phyloP scores from a whole-genome alignment of 2,329 filamentous ascomycete species.

The Pseudonectria foliicola region DNA sequence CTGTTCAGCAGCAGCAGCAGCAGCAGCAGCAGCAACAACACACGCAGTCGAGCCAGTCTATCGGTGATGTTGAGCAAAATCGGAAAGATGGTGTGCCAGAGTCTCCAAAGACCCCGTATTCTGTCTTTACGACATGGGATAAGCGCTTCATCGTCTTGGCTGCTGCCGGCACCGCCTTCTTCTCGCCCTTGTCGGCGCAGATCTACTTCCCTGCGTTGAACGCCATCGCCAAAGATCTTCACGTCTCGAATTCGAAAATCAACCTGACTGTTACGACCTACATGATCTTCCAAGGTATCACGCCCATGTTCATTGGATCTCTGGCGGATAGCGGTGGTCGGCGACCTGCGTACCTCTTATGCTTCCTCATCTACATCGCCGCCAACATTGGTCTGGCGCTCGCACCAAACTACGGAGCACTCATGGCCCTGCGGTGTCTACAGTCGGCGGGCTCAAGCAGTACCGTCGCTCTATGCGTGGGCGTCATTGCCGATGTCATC shows the following conservation, averaged over 20 bases:
- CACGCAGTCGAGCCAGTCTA: not conserved
- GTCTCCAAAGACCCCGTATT: slow-evolving; percentile 23
- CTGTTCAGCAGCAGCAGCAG: no score
- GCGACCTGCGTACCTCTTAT: slow-evolving; percentile 46
- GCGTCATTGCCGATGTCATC: slow-evolving; percentile 56
- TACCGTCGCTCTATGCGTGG: slow-evolving; percentile 50
- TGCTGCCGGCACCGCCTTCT: slow-evolving; percentile 33
- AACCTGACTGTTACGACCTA: slow-evolving; percentile 49
- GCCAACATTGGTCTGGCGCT: slow-evolving; percentile 49
- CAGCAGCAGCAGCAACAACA: not conserved
- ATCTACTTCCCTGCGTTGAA: slow-evolving; percentile 50
- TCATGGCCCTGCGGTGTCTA: slow-evolving; percentile 47
- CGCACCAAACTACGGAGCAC: slow-evolving; percentile 39
- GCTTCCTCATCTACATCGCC: slow-evolving; percentile 45
- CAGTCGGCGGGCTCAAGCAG: slow-evolving; percentile 53
- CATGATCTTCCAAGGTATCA: slow-evolving; percentile 54
- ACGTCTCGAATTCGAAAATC: slow-evolving; percentile 34
- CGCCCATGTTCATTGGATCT: slow-evolving; percentile 49
- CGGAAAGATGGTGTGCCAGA: slow-evolving; percentile 3
- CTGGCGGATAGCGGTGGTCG: slow-evolving; percentile 49
- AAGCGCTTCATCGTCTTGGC: slow-evolving; percentile 35
- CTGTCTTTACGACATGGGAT: slow-evolving; percentile 31
- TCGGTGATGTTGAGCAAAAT: slow-evolving; percentile 9
- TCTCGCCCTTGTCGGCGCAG: slow-evolving; percentile 40
- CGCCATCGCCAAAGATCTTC: slow-evolving; percentile 39